Evolutionary conservation across 2,329 filamentous ascomycete species (phyloP), one percentile per base, ranked within the genome.

Genomic region (Penicillium rolfsii): DNA sequence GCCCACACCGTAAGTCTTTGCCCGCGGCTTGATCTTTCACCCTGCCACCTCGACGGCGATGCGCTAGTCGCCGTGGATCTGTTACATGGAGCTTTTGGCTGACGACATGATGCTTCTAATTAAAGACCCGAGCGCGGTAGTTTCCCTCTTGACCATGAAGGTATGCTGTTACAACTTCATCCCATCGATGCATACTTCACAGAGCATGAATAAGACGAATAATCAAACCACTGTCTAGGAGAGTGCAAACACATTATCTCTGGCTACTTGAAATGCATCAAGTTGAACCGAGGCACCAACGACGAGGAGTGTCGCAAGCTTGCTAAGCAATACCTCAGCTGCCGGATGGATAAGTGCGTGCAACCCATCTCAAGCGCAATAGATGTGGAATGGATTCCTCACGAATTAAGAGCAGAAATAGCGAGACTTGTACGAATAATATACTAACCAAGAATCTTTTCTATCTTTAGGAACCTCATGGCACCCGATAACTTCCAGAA

Each of bases 61-160:
- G 45, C 26, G n/a, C 16, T 30, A 9, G 12, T 14, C 36, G 14
- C 14, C 14, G 22, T n/a, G 12, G 11, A 28, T 35, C 4, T 33
- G 1, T 24, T 1, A 16, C 22, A 24, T 30, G 14, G 11, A 22
- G 9, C 35, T 9, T 30, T 12, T 41, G 33, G 33, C 41, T 49
- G 50, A 40, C 24, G 6, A 3, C 12, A 1, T 65, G 16, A 24
- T 41, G 19, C 9, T 36, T 54, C 9, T 7, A 2, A 28, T 59
- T 59, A 38, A 68, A 95, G 91, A 59, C 94, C 94, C 5, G 91
- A 97, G 76, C 88, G 93, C 70, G 94, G 94, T 58, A 96, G 91
- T 71, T 98, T 98, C 73, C 94, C 94, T n/a, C 87, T 98, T 58
- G 94, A 98, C 77, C 93, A 97, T 71, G 93, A 97, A 76, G 92